These are phyloP conservation scores for Omphalea diandra DNA, from an alignment of 441 rosid genomes.

Conservation along the genomic window DNA sequence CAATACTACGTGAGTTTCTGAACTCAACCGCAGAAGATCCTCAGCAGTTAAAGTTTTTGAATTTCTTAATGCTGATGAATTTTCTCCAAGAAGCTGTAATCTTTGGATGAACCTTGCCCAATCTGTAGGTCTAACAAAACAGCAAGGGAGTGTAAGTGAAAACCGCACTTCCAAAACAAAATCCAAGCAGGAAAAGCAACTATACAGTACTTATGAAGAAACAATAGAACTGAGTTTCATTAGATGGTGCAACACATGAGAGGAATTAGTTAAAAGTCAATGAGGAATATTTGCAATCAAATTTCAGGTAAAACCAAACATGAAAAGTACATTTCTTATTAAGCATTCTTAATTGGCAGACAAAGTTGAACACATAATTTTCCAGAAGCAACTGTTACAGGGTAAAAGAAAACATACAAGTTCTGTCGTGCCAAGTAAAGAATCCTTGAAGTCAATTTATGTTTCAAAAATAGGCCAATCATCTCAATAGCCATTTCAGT, in stretches of 20 bases:
- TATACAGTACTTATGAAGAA: constrained; percentile 14
- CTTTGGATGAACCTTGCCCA: constrained; percentile 75
- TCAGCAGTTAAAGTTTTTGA: constrained; percentile 61
- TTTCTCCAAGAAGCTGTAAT: constrained; percentile 59
- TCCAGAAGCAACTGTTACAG: constrained; percentile 14
- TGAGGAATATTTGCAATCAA: background rate
- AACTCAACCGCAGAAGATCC: constrained; percentile 55
- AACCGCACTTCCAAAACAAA: constrained; percentile 13
- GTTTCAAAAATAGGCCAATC: constrained; percentile 65
- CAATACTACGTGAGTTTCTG: constrained; percentile 43
- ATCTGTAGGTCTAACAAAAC: constrained; percentile 44
- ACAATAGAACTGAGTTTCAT: background rate
- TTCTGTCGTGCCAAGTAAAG: constrained; percentile 75
- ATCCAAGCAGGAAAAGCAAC: constrained; percentile 6
- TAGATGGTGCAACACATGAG: background rate
- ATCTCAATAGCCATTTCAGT: constrained; percentile 77
- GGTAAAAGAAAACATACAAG: constrained; percentile 55
- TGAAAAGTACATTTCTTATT: background rate
- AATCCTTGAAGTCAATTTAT: constrained; percentile 75
- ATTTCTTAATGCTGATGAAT: constrained; percentile 69
- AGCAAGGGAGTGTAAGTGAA: constrained; percentile 22
- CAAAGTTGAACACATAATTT: background rate
- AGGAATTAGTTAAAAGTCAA: background rate
- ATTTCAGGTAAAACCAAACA: background rate
- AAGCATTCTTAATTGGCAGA: background rate